These are phyloP conservation scores for Skeletonema tropicum DNA, from an alignment of 108 stramenopile genomes.

Conservation along the genomic window DNA sequence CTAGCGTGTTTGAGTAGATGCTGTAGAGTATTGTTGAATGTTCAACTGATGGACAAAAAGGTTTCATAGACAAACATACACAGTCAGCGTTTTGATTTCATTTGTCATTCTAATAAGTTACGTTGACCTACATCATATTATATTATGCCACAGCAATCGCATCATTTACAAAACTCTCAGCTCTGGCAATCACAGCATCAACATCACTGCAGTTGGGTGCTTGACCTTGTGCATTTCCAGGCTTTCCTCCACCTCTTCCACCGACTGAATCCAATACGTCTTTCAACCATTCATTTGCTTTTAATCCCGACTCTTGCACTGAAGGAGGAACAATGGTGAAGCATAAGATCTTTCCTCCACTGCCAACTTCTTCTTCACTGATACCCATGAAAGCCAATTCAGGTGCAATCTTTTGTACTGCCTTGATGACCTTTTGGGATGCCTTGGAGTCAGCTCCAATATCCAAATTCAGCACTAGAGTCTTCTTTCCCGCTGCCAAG, in stretches of 20 bases:
- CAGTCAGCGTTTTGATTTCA: not conserved
- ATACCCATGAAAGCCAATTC: conserved; percentile 86
- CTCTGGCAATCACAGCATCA: conserved; percentile 64
- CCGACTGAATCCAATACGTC: conserved; percentile 74
- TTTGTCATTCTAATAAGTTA: conserved; percentile 1
- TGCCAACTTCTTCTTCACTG: conserved; percentile 75
- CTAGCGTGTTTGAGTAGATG: not conserved
- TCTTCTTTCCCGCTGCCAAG: conserved; percentile 47
- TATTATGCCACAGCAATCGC: conserved; percentile 25
- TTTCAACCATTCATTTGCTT: conserved; percentile 84
- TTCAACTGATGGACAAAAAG: not conserved
- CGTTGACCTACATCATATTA: conserved; percentile 7
- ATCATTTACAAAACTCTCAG: conserved; percentile 62
- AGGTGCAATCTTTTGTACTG: conserved; percentile 83
- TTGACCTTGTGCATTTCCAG: conserved; percentile 84
- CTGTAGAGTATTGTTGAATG: not conserved
- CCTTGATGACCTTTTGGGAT: conserved; percentile 89
- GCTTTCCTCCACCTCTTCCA: conserved; percentile 88
- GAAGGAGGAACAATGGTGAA: conserved; percentile 81
- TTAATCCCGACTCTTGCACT: conserved; percentile 63
- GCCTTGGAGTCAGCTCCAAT: conserved; percentile 94
- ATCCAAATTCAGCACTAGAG: conserved; percentile 80
- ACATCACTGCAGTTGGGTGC: conserved; percentile 72
- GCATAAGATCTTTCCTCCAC: conserved; percentile 84
- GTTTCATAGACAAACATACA: not conserved